Conservation (phyloP, 257 asterid species). For the Linaria vulgaris region DNA sequence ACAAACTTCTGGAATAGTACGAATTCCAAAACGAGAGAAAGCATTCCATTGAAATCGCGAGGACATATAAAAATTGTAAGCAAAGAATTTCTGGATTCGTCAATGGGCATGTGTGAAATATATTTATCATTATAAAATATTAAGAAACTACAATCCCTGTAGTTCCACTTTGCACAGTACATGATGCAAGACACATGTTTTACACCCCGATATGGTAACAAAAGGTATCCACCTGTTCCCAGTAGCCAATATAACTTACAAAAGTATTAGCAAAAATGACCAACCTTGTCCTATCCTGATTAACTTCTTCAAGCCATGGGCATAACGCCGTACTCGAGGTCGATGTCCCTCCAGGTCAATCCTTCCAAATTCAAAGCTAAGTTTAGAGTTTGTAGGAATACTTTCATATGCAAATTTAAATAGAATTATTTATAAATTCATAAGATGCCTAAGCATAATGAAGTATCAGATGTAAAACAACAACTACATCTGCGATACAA, state of each 20-base stretch:
- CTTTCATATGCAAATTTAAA: conserved; percentile 24
- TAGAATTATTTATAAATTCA: conserved; percentile 12
- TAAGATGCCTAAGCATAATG: conserved; percentile 17
- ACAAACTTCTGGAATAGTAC: conserved; percentile 12
- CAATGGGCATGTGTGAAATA: too few relatives aligned
- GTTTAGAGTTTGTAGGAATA: conserved; percentile 25
- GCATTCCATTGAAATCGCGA: conserved; percentile 2
- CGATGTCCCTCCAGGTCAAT: conserved; percentile 92
- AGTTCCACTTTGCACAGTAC: background rate
- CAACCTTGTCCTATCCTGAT: conserved; percentile 90
- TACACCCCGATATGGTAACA: background rate
- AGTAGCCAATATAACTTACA: conserved; percentile 5
- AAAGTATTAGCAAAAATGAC: background rate
- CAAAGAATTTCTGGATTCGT: too few relatives aligned
- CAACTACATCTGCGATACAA: conserved; percentile 1
- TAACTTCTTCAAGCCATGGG: conserved; percentile 77
- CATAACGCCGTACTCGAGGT: conserved; percentile 83
- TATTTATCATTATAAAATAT: conserved; percentile 2
- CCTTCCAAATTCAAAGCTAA: conserved; percentile 46
- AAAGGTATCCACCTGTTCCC: background rate
- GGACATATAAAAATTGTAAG: conserved; percentile 1
- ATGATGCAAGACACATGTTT: conserved; percentile 12
- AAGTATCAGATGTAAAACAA: conserved; percentile 7
- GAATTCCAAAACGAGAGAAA: background rate
- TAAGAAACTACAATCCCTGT: background rate